These are phyloP conservation scores for Citrullus amarus DNA, from an alignment of 306 rosid genomes.

Conservation along the genomic window DNA sequence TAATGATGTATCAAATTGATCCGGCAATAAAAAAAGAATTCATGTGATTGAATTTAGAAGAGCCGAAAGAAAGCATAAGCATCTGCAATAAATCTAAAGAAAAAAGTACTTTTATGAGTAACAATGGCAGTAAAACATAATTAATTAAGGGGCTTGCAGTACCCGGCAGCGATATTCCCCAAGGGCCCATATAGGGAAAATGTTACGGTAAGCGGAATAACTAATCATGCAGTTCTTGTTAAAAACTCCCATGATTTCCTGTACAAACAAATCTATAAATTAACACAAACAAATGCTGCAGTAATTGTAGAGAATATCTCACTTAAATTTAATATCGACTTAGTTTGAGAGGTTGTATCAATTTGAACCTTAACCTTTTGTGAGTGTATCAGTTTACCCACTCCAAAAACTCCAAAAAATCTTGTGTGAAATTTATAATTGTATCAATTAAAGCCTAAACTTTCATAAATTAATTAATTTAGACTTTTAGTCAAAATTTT, in stretches of 20 bases:
- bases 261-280: background rate
- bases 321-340: too few relatives aligned
- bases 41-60: background rate
- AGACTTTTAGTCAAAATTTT: too few relatives aligned
- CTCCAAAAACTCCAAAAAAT: too few relatives aligned
- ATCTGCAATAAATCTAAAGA: background rate
- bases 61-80: background rate
- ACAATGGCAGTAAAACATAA: background rate
- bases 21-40: background rate
- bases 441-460: too few relatives aligned
- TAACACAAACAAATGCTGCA: background rate
- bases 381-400: too few relatives aligned
- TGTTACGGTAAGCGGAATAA: slow-evolving; percentile 26
- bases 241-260: slow-evolving; percentile 34
- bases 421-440: too few relatives aligned
- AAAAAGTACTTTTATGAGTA: background rate
- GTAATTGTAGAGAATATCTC: background rate
- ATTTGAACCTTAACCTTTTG: too few relatives aligned
- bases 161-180: slow-evolving; percentile 21
- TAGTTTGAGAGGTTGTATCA: too few relatives aligned
- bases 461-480: too few relatives aligned
- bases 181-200: slow-evolving; percentile 17
- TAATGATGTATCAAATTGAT: background rate
- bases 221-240: slow-evolving; percentile 35
- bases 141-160: background rate